Base-by-base conservation (phyloP, 768 basidiomycete species). In the Butyriboletus loyo region DNA sequence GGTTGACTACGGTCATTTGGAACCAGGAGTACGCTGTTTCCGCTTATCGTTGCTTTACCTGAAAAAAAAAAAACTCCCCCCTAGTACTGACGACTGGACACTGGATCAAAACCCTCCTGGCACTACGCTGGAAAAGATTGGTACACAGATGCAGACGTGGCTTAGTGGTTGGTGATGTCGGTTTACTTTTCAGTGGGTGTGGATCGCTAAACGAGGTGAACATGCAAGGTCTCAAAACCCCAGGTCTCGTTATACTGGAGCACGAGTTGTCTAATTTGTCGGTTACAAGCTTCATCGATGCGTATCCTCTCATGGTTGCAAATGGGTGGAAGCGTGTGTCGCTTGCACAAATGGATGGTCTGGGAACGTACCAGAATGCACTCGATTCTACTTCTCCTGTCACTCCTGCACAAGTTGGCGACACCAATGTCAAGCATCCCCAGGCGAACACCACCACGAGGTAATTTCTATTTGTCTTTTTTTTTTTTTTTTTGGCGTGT, bases 1-100 rank as follows among this genome's bases (percentile, higher is more conserved):
- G 89, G 24, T 69, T 98, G 57, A 77, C 77, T 21, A 87, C 89
- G n/a, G 80, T 95, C 49, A 71, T 91, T 58, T 98, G 95, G 95
- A 94, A 96, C 70, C 81, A 85, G 53, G 94, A 95, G 88, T 90
- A 71, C 48, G 81, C 55, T 7, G 2, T 43, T 21, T 56, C 22
- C 21, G 13, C 5, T 34, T 44, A 35, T 39, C 13, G 15, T 50
- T 39, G 21, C 22, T 25, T 37, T 22, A 30, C n/a, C 24, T 49
- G 25, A 52, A n/a, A n/a, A n/a, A n/a, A n/a, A n/a, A n/a, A n/a
- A n/a, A n/a, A n/a, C n/a, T n/a, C 11, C 25, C 34, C 17, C 50
- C 50, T 62, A 90, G 88, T 64, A 85, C 91, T 14, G 67, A 72
- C 24, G 92, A 95, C 67, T 95, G 92, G 92, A 78, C 78, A 39